A percentile compares a stretch with the other conserved stretches of the same genome.
phyloP scores from a whole-genome alignment of 805 yeast species.

The Scheffersomyces ergatensis region DNA sequence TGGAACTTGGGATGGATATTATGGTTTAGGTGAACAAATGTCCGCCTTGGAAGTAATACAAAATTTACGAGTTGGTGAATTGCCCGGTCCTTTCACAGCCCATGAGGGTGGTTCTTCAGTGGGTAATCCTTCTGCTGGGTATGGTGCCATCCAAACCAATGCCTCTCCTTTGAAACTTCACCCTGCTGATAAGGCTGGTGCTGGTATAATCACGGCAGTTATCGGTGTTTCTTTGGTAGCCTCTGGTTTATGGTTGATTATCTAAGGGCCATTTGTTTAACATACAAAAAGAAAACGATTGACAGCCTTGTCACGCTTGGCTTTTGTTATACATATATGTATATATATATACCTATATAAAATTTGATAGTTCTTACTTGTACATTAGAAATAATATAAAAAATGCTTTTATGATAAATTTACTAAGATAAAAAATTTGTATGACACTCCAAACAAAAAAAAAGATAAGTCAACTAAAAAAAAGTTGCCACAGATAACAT shows the following conservation, averaged over 20 bases:
- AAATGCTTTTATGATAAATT: too few relatives aligned
- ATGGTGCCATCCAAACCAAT: slow-evolving; percentile 35
- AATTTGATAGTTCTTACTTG: too few relatives aligned
- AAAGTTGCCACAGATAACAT: too few relatives aligned
- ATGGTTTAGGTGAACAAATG: slow-evolving; percentile 81
- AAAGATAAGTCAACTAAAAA: too few relatives aligned
- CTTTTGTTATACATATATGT: too few relatives aligned
- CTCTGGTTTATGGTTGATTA: slow-evolving; percentile 44
- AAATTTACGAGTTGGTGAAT: slow-evolving; percentile 36
- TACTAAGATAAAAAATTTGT: too few relatives aligned
- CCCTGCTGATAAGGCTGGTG: slow-evolving; percentile 76
- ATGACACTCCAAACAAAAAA: too few relatives aligned
- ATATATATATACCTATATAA: too few relatives aligned
- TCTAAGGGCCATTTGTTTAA: too few relatives aligned
- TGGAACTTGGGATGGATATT: slow-evolving; percentile 55
- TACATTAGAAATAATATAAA: too few relatives aligned
- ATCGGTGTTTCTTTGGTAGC: slow-evolving; percentile 46
- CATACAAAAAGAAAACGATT: too few relatives aligned
- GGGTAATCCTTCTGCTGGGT: slow-evolving; percentile 72
- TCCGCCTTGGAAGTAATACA: slow-evolving; percentile 65
- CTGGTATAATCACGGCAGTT: slow-evolving; percentile 81
- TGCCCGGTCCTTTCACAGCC: slow-evolving; percentile 62
- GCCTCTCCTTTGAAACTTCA: slow-evolving; percentile 41
- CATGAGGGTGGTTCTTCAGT: slow-evolving; percentile 65
- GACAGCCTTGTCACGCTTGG: too few relatives aligned